phyloP scores from a whole-genome alignment of 2,329 filamentous ascomycete genomes.

The Chaetomiaceae sp. region DNA sequence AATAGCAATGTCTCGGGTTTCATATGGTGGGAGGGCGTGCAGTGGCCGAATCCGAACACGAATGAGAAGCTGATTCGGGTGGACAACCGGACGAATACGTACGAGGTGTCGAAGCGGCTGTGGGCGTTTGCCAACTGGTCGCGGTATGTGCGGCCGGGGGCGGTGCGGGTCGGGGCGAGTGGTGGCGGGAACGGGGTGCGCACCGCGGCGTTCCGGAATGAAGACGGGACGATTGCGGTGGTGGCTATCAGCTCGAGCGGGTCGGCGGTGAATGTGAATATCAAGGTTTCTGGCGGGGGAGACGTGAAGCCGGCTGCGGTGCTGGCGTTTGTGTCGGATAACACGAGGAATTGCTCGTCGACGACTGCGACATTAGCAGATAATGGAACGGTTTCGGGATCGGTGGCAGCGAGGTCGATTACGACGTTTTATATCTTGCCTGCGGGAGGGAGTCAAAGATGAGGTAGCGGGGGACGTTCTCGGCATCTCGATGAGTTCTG shows the following conservation, averaged over 20 bases:
- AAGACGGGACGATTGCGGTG: conserved; percentile 36
- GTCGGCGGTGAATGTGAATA: conserved; percentile 17
- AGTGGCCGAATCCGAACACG: conserved; percentile 32
- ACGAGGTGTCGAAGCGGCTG: conserved; percentile 33
- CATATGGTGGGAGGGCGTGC: conserved; percentile 50
- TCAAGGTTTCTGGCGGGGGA: conserved; percentile 20
- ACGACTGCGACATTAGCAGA: conserved; percentile 21
- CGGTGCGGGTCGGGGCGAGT: conserved; percentile 30
- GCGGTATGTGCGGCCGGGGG: conserved; percentile 37
- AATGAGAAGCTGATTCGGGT: conserved; percentile 34
- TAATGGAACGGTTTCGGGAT: conserved; percentile 28
- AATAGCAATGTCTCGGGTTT: conserved; percentile 47
- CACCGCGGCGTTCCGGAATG: conserved; percentile 35
- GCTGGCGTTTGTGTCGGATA: conserved; percentile 26
- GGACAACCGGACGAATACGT: conserved; percentile 31
- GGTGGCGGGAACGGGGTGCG: conserved; percentile 29
- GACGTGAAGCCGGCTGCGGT: conserved; percentile 16
- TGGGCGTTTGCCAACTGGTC: conserved; percentile 41
- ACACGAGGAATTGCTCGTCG: conserved; percentile 25
- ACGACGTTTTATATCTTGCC: conserved; percentile 23
- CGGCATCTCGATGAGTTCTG: no score
- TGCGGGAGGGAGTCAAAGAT: not conserved
- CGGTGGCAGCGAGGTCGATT: conserved; percentile 31
- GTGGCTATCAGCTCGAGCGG: conserved; percentile 33
- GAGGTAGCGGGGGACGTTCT: no score